phyloP scores from a whole-genome alignment of 2,329 filamentous ascomycete genomes.

The Lomentospora prolificans region DNA sequence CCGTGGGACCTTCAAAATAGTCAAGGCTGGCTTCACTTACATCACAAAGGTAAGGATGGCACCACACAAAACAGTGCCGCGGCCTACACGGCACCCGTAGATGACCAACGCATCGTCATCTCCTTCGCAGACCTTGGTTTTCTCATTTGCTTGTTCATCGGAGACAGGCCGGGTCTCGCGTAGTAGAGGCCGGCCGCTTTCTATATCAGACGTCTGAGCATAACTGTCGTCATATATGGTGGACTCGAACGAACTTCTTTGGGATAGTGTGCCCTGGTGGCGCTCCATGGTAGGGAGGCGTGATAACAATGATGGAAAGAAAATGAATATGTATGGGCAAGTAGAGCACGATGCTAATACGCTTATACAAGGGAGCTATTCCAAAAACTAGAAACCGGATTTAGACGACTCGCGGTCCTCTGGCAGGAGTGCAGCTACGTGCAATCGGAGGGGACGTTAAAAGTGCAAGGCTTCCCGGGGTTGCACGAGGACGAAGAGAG shows the following conservation, averaged over 20 bases:
- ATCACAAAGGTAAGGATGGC: not conserved
- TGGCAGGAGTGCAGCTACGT: not conserved
- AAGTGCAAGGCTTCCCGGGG: not conserved
- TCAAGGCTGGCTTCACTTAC: no score
- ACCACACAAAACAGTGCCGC: not conserved
- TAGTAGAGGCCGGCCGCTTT: slow-evolving; percentile 2
- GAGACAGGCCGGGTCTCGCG: not conserved
- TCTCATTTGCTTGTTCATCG: not conserved
- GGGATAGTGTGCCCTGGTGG: not conserved
- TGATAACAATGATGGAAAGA: not conserved
- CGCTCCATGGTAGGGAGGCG: not conserved
- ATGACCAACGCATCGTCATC: not conserved
- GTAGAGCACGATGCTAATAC: not conserved
- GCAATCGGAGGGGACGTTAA: not conserved
- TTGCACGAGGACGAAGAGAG: not conserved
- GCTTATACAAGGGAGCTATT: not conserved
- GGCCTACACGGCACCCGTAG: not conserved
- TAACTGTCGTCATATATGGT: not conserved
- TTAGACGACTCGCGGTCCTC: not conserved
- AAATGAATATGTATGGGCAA: not conserved
- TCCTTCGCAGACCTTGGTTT: not conserved
- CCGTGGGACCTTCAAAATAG: no score
- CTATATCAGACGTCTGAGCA: slow-evolving; percentile 6
- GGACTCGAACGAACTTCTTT: slow-evolving; percentile 8
- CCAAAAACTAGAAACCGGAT: not conserved